These are phyloP conservation scores for Gloeopeniophorella convolvens DNA, from an alignment of 768 basidiomycete genomes.

Conservation along the genomic window DNA sequence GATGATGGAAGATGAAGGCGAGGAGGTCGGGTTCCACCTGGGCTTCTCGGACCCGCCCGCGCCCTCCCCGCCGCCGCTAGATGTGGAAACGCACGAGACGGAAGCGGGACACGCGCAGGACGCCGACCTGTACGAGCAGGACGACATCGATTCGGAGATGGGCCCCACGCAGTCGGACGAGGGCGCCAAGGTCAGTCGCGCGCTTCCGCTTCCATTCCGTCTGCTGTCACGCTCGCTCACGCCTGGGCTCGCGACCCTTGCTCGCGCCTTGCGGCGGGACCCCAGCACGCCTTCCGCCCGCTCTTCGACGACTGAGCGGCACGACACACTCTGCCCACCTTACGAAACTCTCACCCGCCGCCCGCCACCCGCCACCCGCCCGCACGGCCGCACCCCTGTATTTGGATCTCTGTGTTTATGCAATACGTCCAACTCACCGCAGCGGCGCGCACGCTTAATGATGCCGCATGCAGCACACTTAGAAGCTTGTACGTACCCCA, in stretches of 20 bases:
- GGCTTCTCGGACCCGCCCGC: background rate
- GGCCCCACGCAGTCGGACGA: constrained; percentile 19
- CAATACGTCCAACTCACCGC: too few relatives aligned
- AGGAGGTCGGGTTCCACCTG: constrained; percentile 36
- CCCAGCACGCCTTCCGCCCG: constrained; percentile 16
- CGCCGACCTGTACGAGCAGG: constrained; percentile 4
- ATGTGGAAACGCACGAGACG: background rate
- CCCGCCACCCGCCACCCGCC: too few relatives aligned
- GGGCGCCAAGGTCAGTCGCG: constrained; percentile 13
- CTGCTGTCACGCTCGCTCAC: background rate
- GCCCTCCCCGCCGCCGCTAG: background rate
- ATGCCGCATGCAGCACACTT: background rate
- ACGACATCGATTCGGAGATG: constrained; percentile 18
- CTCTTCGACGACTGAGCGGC: constrained; percentile 17
- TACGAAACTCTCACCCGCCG: too few relatives aligned
- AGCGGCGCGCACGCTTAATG: too few relatives aligned
- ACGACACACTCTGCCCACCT: too few relatives aligned
- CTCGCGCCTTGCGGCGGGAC: background rate
- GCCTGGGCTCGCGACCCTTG: background rate
- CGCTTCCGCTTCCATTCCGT: background rate
- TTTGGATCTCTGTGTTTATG: too few relatives aligned
- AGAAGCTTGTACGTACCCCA: constrained; percentile 10
- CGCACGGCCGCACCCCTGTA: too few relatives aligned
- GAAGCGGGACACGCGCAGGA: background rate
- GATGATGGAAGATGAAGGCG: constrained; percentile 54